Conservation (phyloP, 371 early-diverging fungal genomes). For the Umbelopsis sp. region DNA sequence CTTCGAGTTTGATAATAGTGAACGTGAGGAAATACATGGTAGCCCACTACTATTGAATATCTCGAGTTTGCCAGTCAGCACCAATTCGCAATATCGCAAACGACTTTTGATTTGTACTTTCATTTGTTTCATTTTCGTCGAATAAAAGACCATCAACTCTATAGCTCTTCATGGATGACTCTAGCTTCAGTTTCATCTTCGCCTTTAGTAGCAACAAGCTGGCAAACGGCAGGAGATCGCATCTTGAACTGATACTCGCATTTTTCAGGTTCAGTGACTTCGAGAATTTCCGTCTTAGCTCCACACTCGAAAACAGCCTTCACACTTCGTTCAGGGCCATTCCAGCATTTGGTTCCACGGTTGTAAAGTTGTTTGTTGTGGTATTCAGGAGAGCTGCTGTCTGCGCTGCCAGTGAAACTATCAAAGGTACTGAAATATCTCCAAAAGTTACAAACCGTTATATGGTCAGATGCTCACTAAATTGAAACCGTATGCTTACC, state of each 20-base stretch:
- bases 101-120: background rate
- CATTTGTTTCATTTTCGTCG: background rate
- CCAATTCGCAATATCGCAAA: background rate
- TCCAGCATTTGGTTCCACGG: conserved; percentile 89
- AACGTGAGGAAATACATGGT: too few species aligned
- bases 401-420: conserved; percentile 37
- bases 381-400: conserved; percentile 26
- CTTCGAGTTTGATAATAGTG: too few species aligned
- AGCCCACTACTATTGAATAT: too few species aligned
- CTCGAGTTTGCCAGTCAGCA: too few species aligned
- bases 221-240: conserved; percentile 80
- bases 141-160: background rate
- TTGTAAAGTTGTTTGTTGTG: conserved; percentile 66
- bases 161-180: conserved; percentile 18
- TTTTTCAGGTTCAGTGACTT: conserved; percentile 88
- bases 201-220: conserved; percentile 17
- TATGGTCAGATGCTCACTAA: background rate
- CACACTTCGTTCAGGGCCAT: conserved; percentile 83
- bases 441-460: conserved; percentile 17
- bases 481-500: conserved; percentile 50
- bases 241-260: conserved; percentile 86
- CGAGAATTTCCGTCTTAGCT: conserved; percentile 60
- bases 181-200: conserved; percentile 7
- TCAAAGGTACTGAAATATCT: conserved; percentile 35
- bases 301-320: conserved; percentile 68